A percentile compares a stretch with the other conserved stretches of the same genome.
phyloP scores from a whole-genome alignment of 2,329 filamentous ascomycete genomes.

The Rhytidhysteron rufulum region DNA sequence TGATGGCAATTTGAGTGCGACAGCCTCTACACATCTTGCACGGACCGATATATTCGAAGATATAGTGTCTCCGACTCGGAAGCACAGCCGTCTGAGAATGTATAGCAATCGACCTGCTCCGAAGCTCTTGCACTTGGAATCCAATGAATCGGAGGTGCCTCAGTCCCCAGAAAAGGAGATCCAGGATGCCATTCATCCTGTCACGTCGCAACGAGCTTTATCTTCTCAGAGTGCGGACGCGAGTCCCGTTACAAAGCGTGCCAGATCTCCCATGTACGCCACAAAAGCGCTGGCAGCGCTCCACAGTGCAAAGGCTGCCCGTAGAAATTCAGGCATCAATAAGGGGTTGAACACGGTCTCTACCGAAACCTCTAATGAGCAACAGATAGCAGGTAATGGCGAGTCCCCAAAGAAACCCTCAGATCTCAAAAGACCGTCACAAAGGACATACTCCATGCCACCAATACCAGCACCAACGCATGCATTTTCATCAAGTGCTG shows the following conservation, averaged over 20 bases:
- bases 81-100: slow-evolving; percentile 3
- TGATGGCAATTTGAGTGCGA: too few relatives aligned
- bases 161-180: slow-evolving; percentile 2
- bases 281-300: not conserved
- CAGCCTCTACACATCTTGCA: not conserved
- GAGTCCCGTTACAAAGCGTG: not conserved
- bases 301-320: not conserved
- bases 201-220: too few relatives aligned
- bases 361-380: not conserved
- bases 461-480: not conserved
- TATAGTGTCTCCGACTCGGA: slow-evolving; percentile 11
- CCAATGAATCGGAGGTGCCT: slow-evolving; percentile 10
- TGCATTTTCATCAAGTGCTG: not conserved
- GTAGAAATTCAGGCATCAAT: slow-evolving; percentile 5
- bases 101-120: slow-evolving; percentile 13
- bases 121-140: slow-evolving; percentile 7
- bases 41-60: slow-evolving; percentile 16
- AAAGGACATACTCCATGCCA: slow-evolving; percentile 4
- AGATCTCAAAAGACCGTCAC: slow-evolving; percentile 1
- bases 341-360: slow-evolving; percentile 4
- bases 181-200: not conserved
- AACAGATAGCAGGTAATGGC: not conserved
- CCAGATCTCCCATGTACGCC: not conserved
- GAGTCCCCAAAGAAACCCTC: slow-evolving; percentile 9
- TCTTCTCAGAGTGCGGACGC: too few relatives aligned